These are phyloP conservation scores for Colletotrichum filicis DNA, from an alignment of 2,329 filamentous ascomycete species.

Conservation along the genomic window DNA sequence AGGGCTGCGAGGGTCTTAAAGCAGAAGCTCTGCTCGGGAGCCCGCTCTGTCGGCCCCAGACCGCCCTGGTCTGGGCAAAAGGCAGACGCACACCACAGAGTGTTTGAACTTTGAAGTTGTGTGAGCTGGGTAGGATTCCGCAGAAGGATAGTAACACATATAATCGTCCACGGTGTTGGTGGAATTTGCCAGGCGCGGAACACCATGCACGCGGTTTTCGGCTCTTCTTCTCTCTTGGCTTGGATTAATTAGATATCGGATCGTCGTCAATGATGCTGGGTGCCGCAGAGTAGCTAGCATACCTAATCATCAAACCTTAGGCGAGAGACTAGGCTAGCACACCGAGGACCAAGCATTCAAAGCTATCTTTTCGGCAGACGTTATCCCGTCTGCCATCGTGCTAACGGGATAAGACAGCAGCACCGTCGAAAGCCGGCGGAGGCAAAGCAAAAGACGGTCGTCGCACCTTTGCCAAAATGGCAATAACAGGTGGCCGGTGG, in stretches of 20 bases:
- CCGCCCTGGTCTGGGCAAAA: slow-evolving; percentile 7
- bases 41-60: slow-evolving; percentile 24
- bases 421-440: background rate
- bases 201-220: background rate
- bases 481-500: background rate
- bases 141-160: background rate
- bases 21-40: slow-evolving; percentile 32
- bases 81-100: background rate
- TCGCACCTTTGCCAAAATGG: background rate
- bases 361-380: background rate
- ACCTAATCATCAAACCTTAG: background rate
- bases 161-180: background rate
- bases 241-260: background rate
- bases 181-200: background rate
- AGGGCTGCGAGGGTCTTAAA: slow-evolving; percentile 10
- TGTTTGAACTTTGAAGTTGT: background rate
- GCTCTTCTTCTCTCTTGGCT: background rate
- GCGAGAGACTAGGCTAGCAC: background rate
- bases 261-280: background rate
- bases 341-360: background rate
- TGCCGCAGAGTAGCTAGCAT: background rate
- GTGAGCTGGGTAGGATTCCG: background rate
- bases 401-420: background rate
- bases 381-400: slow-evolving; percentile 3
- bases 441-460: background rate